Base-by-base conservation (phyloP, 257 asterid genomes). In the Gentiana dahurica region DNA sequence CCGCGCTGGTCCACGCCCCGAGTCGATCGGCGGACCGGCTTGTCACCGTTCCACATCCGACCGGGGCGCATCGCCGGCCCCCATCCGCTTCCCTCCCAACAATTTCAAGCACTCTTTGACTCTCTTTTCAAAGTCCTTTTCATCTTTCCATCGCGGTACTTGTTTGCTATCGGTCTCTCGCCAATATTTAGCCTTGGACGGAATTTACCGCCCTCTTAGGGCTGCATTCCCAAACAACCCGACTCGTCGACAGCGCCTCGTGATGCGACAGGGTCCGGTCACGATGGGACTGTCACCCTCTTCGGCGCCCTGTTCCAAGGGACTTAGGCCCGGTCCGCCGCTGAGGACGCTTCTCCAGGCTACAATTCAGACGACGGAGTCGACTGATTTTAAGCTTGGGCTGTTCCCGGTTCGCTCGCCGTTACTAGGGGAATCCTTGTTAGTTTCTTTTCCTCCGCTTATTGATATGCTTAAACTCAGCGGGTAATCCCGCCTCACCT, bases 61-160 rank as follows among this genome's bases (percentile, higher is more conserved):
- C 79, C 82, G 74, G 77, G 79, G 58, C 68, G 74, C 72, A 77
- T 64, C 75, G 74, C 75, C 79, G 74, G 74, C 77, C 82, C 82
- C 82, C 79, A 76, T 76, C 74, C 79, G 77, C 79, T 77, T 70
- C 79, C 74, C 77, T 73, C 79, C 72, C 76, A 76, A 70, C 76
- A 70, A 70, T 70, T 74, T 74, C 77, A 71, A 71, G 72, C 72
- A 71, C 76, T 71, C 76, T 65, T 71, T 70, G 75, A 70, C 75
- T 70, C 68, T 70, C 68, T 24, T 24, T 24, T 24, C 24, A 24
- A 24, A 24, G 24, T 24, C 24, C 24, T 24, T 24, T 24, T 24
- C 24, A 24, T 24, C 24, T 24, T 24, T 24, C 24, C 24, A 1
- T 24, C 24, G 24, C 24, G 24, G 24, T n/a, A n/a, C n/a, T n/a